These are phyloP conservation scores for Phyllosticta capitalensis DNA, from an alignment of 2,329 filamentous ascomycete genomes.

Conservation along the genomic window DNA sequence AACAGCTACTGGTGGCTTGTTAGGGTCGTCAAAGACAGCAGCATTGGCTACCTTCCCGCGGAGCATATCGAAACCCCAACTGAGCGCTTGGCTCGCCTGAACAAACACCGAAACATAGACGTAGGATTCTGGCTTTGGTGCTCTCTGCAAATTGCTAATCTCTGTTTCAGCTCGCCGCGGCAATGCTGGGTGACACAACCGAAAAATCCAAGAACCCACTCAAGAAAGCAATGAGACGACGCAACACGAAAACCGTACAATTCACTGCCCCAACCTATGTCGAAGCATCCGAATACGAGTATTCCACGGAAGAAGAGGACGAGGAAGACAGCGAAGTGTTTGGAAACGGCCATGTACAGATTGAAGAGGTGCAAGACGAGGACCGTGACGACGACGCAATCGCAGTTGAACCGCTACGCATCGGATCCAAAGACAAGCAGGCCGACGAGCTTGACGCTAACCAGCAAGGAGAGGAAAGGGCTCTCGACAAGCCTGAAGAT, in stretches of 20 bases:
- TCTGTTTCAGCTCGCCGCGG: slow-evolving; percentile 50
- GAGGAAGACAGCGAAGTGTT: slow-evolving; percentile 29
- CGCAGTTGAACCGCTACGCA: slow-evolving; percentile 28
- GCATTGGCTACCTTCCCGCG: slow-evolving; percentile 89
- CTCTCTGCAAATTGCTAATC: slow-evolving; percentile 1
- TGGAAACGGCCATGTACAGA: slow-evolving; percentile 26
- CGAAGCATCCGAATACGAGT: slow-evolving; percentile 79
- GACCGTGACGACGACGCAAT: slow-evolving; percentile 22
- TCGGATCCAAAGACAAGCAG: slow-evolving; percentile 21
- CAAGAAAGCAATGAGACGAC: slow-evolving; percentile 71
- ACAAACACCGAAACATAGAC: slow-evolving; percentile 97
- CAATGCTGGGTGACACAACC: slow-evolving; percentile 61
- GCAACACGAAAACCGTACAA: slow-evolving; percentile 76
- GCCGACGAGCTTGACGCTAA: slow-evolving; percentile 19
- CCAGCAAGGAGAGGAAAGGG: slow-evolving; percentile 33
- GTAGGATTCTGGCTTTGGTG: slow-evolving; percentile 42
- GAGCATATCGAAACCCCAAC: slow-evolving; percentile 98
- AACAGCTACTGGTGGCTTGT: slow-evolving; percentile 99
- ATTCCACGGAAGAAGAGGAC: slow-evolving; percentile 64
- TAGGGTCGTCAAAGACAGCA: slow-evolving; percentile 92
- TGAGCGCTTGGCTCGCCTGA: slow-evolving; percentile 82
- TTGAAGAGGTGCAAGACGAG: slow-evolving; percentile 23
- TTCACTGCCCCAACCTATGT: slow-evolving; percentile 81
- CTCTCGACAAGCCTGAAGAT: slow-evolving; percentile 38
- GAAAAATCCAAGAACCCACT: slow-evolving; percentile 77